A percentile compares a stretch with the other conserved stretches of the same genome.
Conservation (phyloP, 2,329 filamentous ascomycete genomes). For the Xylariales sp. region DNA sequence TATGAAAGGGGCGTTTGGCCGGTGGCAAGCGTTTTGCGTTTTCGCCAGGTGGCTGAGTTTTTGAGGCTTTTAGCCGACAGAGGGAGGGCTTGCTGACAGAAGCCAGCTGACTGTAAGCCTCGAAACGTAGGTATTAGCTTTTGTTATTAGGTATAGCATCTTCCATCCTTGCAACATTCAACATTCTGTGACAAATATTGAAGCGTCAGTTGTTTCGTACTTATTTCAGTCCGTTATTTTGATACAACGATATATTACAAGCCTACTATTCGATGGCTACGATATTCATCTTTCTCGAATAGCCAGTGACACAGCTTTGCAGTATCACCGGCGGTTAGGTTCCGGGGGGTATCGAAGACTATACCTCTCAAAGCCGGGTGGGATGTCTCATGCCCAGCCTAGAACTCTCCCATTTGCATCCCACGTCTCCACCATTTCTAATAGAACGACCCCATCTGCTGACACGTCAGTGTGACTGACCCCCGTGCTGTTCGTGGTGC, state of each 20-base stretch:
- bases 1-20: neutral
- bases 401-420: constrained; percentile 6
- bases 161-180: neutral
- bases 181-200: neutral
- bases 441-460: constrained; percentile 27
- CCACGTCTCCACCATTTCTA: constrained; percentile 28
- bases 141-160: neutral
- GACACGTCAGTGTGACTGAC: constrained; percentile 35
- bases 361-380: neutral
- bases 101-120: constrained; percentile 10
- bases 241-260: neutral
- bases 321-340: too few species aligned
- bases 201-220: neutral
- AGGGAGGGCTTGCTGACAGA: constrained; percentile 3
- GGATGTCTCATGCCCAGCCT: constrained; percentile 10
- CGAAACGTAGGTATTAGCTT: neutral
- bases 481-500: constrained; percentile 15
- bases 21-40: constrained; percentile 1
- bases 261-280: too few species aligned
- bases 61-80: constrained; percentile 17
- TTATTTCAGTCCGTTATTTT: neutral
- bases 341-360: neutral
- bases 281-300: neutral
- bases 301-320: neutral
- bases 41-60: constrained; percentile 14